Conservation (phyloP, 2,329 filamentous ascomycete species). For the Alternaria sp. region DNA sequence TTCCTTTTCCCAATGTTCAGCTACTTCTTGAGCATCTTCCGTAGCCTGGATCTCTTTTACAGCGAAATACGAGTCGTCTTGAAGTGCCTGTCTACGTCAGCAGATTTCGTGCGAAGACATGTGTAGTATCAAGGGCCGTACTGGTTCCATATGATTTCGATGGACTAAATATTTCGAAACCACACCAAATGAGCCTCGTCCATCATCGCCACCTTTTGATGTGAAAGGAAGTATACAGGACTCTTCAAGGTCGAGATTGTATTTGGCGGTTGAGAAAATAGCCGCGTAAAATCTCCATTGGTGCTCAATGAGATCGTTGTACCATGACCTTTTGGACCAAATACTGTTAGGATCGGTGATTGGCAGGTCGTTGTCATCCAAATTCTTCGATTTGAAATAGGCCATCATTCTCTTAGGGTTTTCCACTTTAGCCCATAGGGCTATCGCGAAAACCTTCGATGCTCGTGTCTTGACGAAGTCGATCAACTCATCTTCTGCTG, state of each 20-base stretch:
- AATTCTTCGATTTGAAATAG: too few species aligned
- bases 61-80: conserved; percentile 4
- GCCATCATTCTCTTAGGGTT: neutral
- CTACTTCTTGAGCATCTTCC: conserved; percentile 8
- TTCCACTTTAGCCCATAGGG: too few species aligned
- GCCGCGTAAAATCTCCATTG: conserved; percentile 1
- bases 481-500: neutral
- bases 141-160: conserved; percentile 11
- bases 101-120: too few species aligned
- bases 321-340: too few species aligned
- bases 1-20: conserved; percentile 20
- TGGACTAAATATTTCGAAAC: conserved; percentile 21
- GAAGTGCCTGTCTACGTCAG: neutral
- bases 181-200: conserved; percentile 15
- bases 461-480: neutral
- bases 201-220: neutral
- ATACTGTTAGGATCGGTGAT: too few species aligned
- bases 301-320: neutral
- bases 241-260: neutral
- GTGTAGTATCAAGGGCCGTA: neutral
- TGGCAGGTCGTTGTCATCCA: too few species aligned
- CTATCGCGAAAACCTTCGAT: neutral
- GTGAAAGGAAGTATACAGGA: conserved; percentile 8
- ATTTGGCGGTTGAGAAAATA: neutral
- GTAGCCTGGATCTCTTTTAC: conserved; percentile 22